phyloP scores from a whole-genome alignment of 2,329 filamentous ascomycete genomes.

The Sporothrix mexicana region DNA sequence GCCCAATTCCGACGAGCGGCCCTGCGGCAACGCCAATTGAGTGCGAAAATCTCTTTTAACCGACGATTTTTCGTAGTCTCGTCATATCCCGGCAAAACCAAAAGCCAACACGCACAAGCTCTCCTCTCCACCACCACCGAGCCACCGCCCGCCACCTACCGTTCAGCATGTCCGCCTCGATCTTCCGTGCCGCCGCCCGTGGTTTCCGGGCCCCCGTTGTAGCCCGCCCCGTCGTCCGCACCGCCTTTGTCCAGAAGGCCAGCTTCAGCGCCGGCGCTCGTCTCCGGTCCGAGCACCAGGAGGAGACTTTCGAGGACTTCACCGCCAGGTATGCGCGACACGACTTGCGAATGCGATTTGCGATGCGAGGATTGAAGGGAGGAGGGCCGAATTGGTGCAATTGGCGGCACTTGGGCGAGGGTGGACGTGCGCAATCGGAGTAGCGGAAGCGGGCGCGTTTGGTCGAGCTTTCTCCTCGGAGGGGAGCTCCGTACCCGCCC shows the following conservation, averaged over 20 bases:
- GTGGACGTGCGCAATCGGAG: conserved; percentile 15
- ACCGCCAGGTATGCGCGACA: conserved; percentile 79
- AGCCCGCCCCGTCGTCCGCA: conserved; percentile 55
- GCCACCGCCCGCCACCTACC: neutral
- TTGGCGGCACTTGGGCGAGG: neutral
- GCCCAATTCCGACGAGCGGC: conserved; percentile 17
- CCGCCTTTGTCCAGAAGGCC: conserved; percentile 57
- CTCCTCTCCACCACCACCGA: conserved; percentile 28
- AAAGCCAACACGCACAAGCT: conserved; percentile 5
- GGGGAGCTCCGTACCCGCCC: neutral
- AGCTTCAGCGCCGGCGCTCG: conserved; percentile 68
- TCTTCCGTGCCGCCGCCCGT: conserved; percentile 75
- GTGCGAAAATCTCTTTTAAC: conserved; percentile 26
- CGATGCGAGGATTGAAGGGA: conserved; percentile 1
- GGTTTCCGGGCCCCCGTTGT: conserved; percentile 65
- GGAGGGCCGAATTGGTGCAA: neutral
- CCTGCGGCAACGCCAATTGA: conserved; percentile 31
- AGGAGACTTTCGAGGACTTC: conserved; percentile 99
- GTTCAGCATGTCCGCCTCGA: conserved; percentile 57
- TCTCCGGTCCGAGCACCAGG: conserved; percentile 70
- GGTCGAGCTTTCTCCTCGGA: neutral
- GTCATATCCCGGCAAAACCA: conserved; percentile 27
- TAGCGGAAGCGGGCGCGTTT: conserved; percentile 6
- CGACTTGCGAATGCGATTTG: neutral
- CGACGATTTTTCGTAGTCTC: conserved; percentile 32